A percentile compares a stretch with the other conserved stretches of the same genome.
Conservation (phyloP, 2,329 filamentous ascomycete genomes). For the Sclerotiophoma versabilis region DNA sequence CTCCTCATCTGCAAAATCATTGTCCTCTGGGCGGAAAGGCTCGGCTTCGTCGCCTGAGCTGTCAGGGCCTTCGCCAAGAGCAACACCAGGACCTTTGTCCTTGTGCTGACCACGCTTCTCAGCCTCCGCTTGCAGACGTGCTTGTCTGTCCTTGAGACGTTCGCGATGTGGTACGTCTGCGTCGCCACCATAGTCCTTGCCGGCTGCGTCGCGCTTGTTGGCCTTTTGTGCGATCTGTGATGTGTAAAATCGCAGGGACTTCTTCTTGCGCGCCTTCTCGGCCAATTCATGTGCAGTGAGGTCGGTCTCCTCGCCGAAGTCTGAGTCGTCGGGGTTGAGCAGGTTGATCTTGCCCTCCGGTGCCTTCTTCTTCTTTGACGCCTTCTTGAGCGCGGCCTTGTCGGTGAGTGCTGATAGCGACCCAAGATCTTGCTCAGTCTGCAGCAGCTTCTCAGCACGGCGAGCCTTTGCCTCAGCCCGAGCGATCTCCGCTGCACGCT, state of each 20-base stretch:
- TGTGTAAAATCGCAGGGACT: conserved; percentile 95
- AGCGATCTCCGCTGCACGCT: conserved; percentile 60
- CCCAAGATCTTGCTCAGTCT: conserved; percentile 74
- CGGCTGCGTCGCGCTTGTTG: conserved; percentile 79
- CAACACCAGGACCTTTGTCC: conserved; percentile 63
- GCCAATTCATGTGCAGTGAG: conserved; percentile 80
- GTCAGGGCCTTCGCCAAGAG: conserved; percentile 68
- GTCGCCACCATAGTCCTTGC: conserved; percentile 78
- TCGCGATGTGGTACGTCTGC: conserved; percentile 87
- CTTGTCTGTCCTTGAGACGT: conserved; percentile 83
- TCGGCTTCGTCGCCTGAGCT: conserved; percentile 70
- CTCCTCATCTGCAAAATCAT: conserved; percentile 61
- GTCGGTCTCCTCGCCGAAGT: conserved; percentile 89
- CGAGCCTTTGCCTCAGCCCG: conserved; percentile 62
- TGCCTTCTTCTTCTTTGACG: conserved; percentile 51
- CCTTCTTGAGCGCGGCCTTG: conserved; percentile 56
- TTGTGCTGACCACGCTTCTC: conserved; percentile 77
- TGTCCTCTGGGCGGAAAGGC: conserved; percentile 52
- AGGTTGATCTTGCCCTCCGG: conserved; percentile 42
- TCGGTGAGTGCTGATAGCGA: conserved; percentile 71
- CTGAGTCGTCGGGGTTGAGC: conserved; percentile 71
- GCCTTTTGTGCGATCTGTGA: conserved; percentile 96
- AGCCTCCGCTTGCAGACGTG: conserved; percentile 85
- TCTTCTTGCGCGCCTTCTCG: conserved; percentile 89
- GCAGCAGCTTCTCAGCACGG: conserved; percentile 60